Conservation (phyloP, 2,329 filamentous ascomycete genomes). For the Fusarium pininemorale region DNA sequence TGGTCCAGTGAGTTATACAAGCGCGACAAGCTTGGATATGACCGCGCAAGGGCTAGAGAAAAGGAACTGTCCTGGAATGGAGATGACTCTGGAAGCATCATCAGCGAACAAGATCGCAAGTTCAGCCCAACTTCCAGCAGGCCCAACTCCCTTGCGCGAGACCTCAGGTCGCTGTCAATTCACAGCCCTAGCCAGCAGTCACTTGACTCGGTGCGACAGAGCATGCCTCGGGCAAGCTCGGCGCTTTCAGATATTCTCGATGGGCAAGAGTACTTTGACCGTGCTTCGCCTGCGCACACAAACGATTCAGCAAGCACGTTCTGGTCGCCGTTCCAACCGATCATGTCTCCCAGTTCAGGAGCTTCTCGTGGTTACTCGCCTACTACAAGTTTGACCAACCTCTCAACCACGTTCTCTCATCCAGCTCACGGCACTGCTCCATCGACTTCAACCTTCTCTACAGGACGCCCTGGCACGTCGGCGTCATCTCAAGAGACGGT, state of each 20-base stretch:
- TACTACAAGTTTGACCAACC: slow-evolving; percentile 67
- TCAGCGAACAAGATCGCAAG: slow-evolving; percentile 64
- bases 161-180: slow-evolving; percentile 65
- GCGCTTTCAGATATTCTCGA: slow-evolving; percentile 73
- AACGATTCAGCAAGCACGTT: slow-evolving; percentile 83
- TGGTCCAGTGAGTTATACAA: slow-evolving; percentile 93
- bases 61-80: slow-evolving; percentile 56
- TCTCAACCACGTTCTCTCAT: slow-evolving; percentile 60
- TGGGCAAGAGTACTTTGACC: slow-evolving; percentile 75
- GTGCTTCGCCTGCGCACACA: slow-evolving; percentile 73
- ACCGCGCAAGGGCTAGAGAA: slow-evolving; percentile 56
- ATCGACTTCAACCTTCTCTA: slow-evolving; percentile 58
- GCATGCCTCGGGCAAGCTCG: slow-evolving; percentile 64
- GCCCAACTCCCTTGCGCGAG: slow-evolving; percentile 63
- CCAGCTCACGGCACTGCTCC: slow-evolving; percentile 53
- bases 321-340: slow-evolving; percentile 86
- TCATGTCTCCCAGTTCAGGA: slow-evolving; percentile 70
- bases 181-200: slow-evolving; percentile 75
- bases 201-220: slow-evolving; percentile 74
- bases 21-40: slow-evolving; percentile 74
- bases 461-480: slow-evolving; percentile 70
- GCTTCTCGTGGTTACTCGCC: slow-evolving; percentile 68
- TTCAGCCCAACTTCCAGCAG: slow-evolving; percentile 53
- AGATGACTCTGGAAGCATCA: slow-evolving; percentile 63
- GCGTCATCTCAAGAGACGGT: slow-evolving; percentile 75